Conservation (phyloP, 148 eudicot species). For the Rhododendron williamsianum region DNA sequence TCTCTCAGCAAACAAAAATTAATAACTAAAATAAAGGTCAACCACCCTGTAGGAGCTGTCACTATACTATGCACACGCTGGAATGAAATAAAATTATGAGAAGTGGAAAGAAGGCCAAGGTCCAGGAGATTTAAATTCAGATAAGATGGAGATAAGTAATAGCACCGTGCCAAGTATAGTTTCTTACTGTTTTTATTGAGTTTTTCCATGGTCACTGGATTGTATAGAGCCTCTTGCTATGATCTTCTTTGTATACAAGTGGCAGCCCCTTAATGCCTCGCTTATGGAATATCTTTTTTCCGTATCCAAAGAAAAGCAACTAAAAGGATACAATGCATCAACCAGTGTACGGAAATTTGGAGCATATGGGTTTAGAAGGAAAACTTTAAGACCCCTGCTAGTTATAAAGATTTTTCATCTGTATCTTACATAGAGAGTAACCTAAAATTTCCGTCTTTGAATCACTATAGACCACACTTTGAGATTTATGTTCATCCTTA, state of each 20-base stretch:
- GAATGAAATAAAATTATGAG: not conserved
- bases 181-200: not conserved
- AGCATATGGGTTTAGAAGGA: not conserved
- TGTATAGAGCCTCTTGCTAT: not conserved
- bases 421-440: not conserved
- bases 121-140: not conserved
- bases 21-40: not conserved
- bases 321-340: not conserved
- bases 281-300: not conserved
- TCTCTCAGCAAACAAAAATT: not conserved
- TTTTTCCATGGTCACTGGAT: not conserved
- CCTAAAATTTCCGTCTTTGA: not conserved
- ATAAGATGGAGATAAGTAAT: not conserved
- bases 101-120: not conserved
- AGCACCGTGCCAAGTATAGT: not conserved
- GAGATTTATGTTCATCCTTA: not conserved
- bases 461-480: not conserved
- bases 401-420: not conserved
- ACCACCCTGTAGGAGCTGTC: not conserved
- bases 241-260: not conserved
- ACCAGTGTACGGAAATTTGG: not conserved
- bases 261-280: not conserved
- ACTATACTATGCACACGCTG: no score
- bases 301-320: not conserved
- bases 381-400: not conserved